These are phyloP conservation scores for Lagenaria siceraria DNA, from an alignment of 306 rosid genomes.

Conservation along the genomic window DNA sequence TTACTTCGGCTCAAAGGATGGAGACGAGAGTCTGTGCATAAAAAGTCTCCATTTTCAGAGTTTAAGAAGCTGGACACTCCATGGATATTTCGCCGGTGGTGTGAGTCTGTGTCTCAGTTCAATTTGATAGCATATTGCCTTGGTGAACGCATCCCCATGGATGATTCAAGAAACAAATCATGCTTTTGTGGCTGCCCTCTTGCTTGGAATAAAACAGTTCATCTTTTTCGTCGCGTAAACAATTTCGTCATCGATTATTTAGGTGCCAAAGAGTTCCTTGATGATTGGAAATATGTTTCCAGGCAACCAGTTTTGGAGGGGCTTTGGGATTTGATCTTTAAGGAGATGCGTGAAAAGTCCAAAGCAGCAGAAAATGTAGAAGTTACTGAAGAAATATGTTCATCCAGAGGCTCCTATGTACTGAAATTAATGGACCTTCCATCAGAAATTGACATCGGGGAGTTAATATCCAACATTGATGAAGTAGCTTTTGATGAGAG, in stretches of 20 bases:
- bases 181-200: background rate
- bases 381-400: slow-evolving; percentile 10
- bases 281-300: slow-evolving; percentile 10
- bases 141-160: background rate
- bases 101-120: slow-evolving; percentile 14
- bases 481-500: slow-evolving; percentile 18
- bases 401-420: slow-evolving; percentile 20
- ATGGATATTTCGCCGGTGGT: slow-evolving; percentile 28
- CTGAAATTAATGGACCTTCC: slow-evolving; percentile 6
- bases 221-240: background rate
- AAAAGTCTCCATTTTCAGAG: background rate
- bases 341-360: slow-evolving; percentile 5
- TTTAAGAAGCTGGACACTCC: background rate
- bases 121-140: slow-evolving; percentile 24
- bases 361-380: slow-evolving; percentile 12
- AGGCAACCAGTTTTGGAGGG: background rate
- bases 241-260: background rate
- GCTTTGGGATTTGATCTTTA: slow-evolving; percentile 15
- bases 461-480: slow-evolving; percentile 3
- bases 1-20: slow-evolving; percentile 9
- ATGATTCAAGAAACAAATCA: background rate
- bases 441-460: background rate
- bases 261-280: slow-evolving; percentile 16
- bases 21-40: background rate
- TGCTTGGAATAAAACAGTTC: background rate